Percentiles rank a stretch among this genome's conserved stretches.
Evolutionary conservation across 345 rosid genomes (phyloP).

Genomic region (Syzygium oleosum): DNA sequence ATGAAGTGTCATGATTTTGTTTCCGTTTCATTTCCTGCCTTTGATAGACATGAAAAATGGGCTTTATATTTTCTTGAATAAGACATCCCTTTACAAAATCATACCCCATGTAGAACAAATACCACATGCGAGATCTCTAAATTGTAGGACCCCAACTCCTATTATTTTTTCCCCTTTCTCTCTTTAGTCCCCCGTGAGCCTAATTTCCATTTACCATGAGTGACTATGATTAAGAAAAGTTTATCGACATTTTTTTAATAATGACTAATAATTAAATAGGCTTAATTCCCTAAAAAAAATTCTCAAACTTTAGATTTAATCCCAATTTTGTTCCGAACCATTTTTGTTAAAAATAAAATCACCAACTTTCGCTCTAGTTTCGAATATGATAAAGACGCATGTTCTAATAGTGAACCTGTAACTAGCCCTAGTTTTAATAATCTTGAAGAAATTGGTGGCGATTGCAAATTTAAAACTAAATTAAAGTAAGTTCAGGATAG

Average conservation of each 20-base stretch:
- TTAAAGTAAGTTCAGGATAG: background rate
- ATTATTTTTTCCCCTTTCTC: background rate
- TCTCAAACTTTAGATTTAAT: background rate
- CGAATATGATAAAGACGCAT: fast-evolving
- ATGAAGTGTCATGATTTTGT: background rate
- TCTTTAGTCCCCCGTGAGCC: background rate
- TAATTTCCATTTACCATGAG: background rate
- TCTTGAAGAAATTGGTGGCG: background rate
- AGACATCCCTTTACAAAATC: background rate
- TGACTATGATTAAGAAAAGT: background rate
- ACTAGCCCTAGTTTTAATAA: background rate
- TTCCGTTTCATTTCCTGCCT: background rate
- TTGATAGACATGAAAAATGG: background rate
- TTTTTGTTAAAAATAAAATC: background rate
- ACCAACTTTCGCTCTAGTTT: fast-evolving
- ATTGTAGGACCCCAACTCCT: background rate
- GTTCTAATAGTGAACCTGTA: background rate
- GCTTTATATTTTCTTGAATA: background rate
- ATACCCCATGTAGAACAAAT: background rate
- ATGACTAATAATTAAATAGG: background rate
- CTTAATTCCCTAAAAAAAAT: background rate
- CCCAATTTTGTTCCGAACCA: fast-evolving
- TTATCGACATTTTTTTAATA: background rate
- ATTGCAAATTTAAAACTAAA: background rate
- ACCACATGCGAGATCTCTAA: background rate